phyloP scores from a whole-genome alignment of 2,329 filamentous ascomycete species.

The Penicillium concentricum region DNA sequence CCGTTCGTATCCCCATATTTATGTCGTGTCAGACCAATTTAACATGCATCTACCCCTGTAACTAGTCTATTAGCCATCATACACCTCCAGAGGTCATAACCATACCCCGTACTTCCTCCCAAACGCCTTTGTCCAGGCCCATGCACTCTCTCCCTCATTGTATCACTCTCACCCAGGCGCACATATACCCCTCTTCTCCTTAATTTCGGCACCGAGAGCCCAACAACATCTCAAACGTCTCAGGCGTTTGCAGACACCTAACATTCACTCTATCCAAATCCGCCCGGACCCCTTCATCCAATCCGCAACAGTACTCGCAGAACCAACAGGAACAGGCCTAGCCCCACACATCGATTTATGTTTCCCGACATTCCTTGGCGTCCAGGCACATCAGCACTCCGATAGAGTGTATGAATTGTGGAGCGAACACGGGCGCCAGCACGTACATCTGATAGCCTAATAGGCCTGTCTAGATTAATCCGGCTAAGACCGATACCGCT shows the following conservation, averaged over 20 bases:
- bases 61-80: not conserved
- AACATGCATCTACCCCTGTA: not conserved
- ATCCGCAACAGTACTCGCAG: constrained; percentile 25
- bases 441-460: constrained; percentile 10
- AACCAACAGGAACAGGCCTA: constrained; percentile 10
- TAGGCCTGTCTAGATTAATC: not conserved
- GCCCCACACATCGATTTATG: constrained; percentile 18
- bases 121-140: not conserved
- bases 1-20: not conserved
- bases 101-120: not conserved
- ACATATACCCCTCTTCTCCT: constrained; percentile 24
- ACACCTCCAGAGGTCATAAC: not conserved
- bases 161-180: not conserved
- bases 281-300: constrained; percentile 26
- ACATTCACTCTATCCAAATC: constrained; percentile 31
- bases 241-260: constrained; percentile 21
- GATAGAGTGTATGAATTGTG: constrained; percentile 6
- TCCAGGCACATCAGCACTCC: constrained; percentile 8
- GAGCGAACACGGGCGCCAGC: constrained; percentile 8
- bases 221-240: constrained; percentile 27
- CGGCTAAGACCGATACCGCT: not conserved
- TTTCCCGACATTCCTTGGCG: constrained; percentile 11
- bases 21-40: not conserved
- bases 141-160: not conserved
- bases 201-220: constrained; percentile 26